Percentiles rank a stretch among this genome's conserved stretches.
phyloP scores from a whole-genome alignment of 2,329 filamentous ascomycete genomes.

The Paecilomyces sp. region DNA sequence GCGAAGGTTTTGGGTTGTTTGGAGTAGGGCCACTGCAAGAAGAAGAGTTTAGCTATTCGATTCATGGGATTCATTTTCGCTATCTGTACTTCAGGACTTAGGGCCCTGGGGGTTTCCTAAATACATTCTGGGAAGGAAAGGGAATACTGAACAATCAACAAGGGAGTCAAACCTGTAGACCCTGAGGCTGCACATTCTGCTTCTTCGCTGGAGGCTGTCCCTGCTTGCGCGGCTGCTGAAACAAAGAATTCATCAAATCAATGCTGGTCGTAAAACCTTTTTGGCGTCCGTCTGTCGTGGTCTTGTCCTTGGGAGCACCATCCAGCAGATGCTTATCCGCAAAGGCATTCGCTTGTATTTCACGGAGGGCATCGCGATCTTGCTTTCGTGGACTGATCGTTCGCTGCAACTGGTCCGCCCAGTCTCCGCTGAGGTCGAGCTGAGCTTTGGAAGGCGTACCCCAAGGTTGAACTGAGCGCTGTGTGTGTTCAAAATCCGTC shows the following conservation, averaged over 20 bases:
- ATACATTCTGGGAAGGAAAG: conserved; percentile 31
- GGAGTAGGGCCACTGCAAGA: conserved; percentile 73
- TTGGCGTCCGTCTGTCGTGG: conserved; percentile 22
- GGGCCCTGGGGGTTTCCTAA: conserved; percentile 9
- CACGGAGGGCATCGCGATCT: conserved; percentile 66
- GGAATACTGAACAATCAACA: conserved; percentile 21
- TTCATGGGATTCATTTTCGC: conserved; percentile 26
- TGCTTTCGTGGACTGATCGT: conserved; percentile 93
- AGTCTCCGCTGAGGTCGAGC: conserved; percentile 65
- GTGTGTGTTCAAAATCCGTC: conserved; percentile 44
- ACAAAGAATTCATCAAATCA: conserved; percentile 92
- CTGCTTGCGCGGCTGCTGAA: conserved; percentile 56
- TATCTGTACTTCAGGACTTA: conserved; percentile 14
- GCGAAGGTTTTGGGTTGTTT: conserved; percentile 65
- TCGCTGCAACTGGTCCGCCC: conserved; percentile 87
- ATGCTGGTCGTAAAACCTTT: conserved; percentile 79
- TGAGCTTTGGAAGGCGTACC: conserved; percentile 48
- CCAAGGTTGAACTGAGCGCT: conserved; percentile 22
- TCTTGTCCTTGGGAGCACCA: conserved; percentile 22
- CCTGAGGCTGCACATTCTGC: conserved; percentile 52
- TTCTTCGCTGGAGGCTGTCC: conserved; percentile 51
- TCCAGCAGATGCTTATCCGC: conserved; percentile 38
- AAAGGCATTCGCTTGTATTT: conserved; percentile 55
- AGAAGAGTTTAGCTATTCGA: conserved; percentile 31
- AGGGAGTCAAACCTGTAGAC: conserved; percentile 82